Conservation (phyloP, 2,329 filamentous ascomycete genomes). For the Curvularia spicifera region DNA sequence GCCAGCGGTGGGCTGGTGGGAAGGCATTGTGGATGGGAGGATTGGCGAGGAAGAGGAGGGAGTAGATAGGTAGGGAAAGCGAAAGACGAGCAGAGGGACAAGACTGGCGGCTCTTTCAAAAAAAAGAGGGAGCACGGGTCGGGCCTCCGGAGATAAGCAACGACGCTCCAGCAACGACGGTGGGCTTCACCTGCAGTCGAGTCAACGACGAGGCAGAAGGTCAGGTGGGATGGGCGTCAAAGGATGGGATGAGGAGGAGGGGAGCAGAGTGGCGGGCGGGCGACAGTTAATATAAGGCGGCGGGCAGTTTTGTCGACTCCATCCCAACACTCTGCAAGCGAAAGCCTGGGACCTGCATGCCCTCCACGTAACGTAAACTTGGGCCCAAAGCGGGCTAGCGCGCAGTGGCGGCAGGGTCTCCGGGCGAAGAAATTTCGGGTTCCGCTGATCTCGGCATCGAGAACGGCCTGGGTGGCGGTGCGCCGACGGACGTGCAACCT, state of each 20-base stretch:
- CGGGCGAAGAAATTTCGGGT: conserved; percentile 39
- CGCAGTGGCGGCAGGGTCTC: conserved; percentile 23
- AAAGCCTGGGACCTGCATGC: conserved; percentile 44
- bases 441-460: conserved; percentile 34
- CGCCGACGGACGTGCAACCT: background rate
- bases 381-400: conserved; percentile 24
- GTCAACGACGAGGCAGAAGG: conserved; percentile 30
- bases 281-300: conserved; percentile 19
- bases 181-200: conserved; percentile 31
- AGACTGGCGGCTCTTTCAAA: conserved; percentile 27
- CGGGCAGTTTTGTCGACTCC: conserved; percentile 12
- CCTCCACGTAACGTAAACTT: conserved; percentile 29
- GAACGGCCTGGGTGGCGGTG: conserved; percentile 32
- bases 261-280: conserved; percentile 12
- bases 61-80: conserved; percentile 18
- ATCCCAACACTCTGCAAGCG: conserved; percentile 38
- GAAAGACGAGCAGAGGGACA: conserved; percentile 13
- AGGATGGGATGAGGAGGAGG: conserved; percentile 16
- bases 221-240: conserved; percentile 11
- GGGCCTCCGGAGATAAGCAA: conserved; percentile 13
- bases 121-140: conserved; percentile 24
- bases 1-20: conserved; percentile 58
- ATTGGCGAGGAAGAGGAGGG: conserved; percentile 4
- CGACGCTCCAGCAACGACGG: conserved; percentile 26
- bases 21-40: conserved; percentile 53